phyloP scores from a whole-genome alignment of 441 rosid species.

The Bocquillonia castaneifolia region DNA sequence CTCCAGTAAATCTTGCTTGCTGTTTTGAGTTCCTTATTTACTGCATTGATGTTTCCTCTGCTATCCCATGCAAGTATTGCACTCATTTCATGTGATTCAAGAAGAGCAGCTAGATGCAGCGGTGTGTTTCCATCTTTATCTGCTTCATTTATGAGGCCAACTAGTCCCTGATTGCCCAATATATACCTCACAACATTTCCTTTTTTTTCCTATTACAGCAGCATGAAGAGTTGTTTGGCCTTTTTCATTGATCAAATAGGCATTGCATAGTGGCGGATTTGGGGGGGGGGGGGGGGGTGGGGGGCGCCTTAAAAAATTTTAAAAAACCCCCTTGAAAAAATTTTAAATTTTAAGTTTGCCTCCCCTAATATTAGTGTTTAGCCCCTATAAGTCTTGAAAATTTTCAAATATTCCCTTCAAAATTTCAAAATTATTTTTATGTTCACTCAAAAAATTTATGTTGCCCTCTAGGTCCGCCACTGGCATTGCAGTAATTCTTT shows the following conservation, averaged over 20 bases:
- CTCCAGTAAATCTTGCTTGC: background rate
- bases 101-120: constrained; percentile 7
- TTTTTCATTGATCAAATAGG: background rate
- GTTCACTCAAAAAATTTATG: no score
- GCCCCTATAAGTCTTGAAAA: no score
- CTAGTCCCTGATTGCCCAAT: background rate
- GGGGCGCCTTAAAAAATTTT: no score
- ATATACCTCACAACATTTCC: background rate
- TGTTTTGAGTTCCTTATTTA: background rate
- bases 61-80: background rate
- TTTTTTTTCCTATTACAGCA: background rate
- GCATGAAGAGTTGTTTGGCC: constrained; percentile 1
- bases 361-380: no score
- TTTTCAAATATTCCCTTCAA: no score
- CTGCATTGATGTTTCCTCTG: background rate
- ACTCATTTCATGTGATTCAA: background rate
- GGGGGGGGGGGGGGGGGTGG: no score
- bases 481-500: background rate
- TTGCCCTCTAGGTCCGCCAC: no score
- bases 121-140: constrained; percentile 11
- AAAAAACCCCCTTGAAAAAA: no score
- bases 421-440: no score
- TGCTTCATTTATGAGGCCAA: background rate
- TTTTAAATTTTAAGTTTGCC: no score
- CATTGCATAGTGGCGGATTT: no score